Evolutionary conservation across 2,329 filamentous ascomycete species (phyloP).

Genomic region (Ceratocystis alfenasii): DNA sequence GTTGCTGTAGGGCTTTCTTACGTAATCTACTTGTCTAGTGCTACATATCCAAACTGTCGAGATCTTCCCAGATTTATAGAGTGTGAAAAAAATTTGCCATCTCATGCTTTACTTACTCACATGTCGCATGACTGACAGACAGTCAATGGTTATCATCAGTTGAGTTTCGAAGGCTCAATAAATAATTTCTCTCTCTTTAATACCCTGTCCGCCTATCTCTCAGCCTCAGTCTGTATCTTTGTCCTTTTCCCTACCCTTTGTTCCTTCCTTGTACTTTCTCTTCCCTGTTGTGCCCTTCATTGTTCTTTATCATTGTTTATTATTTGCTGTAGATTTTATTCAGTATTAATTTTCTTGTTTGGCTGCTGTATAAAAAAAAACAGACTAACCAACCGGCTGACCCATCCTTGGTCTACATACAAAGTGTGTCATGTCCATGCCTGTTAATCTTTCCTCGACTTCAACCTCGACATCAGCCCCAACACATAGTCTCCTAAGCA

Average conservation of each 20-base stretch:
- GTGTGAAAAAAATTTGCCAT: not conserved
- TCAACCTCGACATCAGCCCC: not conserved
- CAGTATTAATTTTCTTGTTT: not conserved
- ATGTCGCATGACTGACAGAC: no score
- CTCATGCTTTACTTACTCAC: no score
- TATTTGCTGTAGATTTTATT: not conserved
- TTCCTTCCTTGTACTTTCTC: not conserved
- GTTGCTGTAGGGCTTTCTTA: no score
- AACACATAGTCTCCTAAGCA: not conserved
- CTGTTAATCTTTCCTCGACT: not conserved
- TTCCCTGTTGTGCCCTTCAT: not conserved
- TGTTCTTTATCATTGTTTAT: not conserved
- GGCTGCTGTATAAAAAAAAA: not conserved
- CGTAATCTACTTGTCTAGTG: no score
- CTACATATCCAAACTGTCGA: no score
- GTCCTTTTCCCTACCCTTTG: not conserved
- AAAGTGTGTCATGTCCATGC: not conserved
- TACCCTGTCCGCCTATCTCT: no score
- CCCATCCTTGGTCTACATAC: not conserved
- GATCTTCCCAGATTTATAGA: not conserved
- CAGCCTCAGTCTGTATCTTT: not conserved
- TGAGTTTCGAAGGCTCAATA: no score
- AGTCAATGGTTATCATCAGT: no score
- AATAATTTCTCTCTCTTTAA: no score
- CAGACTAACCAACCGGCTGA: not conserved